Percentiles rank a stretch among this genome's conserved stretches.
Conservation (phyloP, 1,284 basidiomycete species). For the Boletellus deceptivus region DNA sequence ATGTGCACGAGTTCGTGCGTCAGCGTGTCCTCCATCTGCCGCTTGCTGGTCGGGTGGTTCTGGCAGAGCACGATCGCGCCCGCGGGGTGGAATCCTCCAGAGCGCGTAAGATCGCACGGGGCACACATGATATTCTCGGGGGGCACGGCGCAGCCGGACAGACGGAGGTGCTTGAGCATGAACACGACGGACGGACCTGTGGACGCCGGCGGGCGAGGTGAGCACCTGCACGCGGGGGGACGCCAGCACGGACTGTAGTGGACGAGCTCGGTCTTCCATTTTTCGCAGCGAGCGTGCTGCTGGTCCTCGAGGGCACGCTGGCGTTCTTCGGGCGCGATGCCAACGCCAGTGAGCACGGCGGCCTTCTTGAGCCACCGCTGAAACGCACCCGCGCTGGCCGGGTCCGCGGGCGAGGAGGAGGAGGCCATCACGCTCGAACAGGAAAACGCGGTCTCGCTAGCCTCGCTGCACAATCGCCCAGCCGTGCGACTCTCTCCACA, state of each 20-base stretch:
- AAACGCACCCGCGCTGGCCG: conserved; percentile 32
- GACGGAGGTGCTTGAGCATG: conserved; percentile 83
- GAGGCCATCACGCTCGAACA: conserved; percentile 17
- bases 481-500: conserved; percentile 62
- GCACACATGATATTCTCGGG: conserved; percentile 76
- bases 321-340: conserved; percentile 40
- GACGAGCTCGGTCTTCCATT: conserved; percentile 51
- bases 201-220: conserved; percentile 9
- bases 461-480: conserved; percentile 53
- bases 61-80: conserved; percentile 83
- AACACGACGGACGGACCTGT: conserved; percentile 83
- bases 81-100: conserved; percentile 82
- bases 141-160: conserved; percentile 66
- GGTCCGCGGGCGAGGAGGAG: conserved; percentile 21
- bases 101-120: conserved; percentile 71
- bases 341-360: conserved; percentile 42
- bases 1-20: conserved; percentile 96
- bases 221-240: conserved; percentile 13
- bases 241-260: conserved; percentile 42
- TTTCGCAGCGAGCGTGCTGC: conserved; percentile 43
- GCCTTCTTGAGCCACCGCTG: conserved; percentile 45
- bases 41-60: conserved; percentile 76
- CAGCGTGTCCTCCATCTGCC: conserved; percentile 90
- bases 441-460: conserved; percentile 19
- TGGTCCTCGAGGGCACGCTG: conserved; percentile 35